phyloP scores from a whole-genome alignment of 2,329 filamentous ascomycete species.

The Lachnellula occidentalis region DNA sequence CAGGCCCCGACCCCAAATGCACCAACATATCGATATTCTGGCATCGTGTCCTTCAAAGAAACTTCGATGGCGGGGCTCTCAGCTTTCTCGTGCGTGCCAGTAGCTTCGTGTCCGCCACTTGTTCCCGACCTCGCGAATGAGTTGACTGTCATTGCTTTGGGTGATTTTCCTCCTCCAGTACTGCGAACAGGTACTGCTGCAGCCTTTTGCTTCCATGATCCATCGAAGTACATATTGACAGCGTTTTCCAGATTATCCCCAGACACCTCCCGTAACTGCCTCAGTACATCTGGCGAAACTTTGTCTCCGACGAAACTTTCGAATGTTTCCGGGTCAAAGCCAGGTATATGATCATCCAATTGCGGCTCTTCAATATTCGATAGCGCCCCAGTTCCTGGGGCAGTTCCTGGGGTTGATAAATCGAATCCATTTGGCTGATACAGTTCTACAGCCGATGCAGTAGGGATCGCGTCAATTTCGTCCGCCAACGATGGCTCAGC shows the following conservation, averaged over 20 bases:
- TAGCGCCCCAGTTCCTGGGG: not conserved
- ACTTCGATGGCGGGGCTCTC: conserved; percentile 5
- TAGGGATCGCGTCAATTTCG: conserved; percentile 26
- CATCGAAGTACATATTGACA: conserved; percentile 66
- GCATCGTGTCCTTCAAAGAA: conserved; percentile 31
- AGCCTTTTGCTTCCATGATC: conserved; percentile 49
- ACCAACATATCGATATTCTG: conserved; percentile 70
- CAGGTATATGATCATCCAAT: conserved; percentile 24
- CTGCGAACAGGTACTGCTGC: not conserved
- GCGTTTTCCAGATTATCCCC: conserved; percentile 55
- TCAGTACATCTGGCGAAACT: conserved; percentile 44
- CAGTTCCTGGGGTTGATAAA: not conserved
- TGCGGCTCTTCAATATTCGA: not conserved
- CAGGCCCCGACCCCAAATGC: conserved; percentile 89
- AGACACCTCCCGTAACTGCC: conserved; percentile 48
- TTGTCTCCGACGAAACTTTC: conserved; percentile 55
- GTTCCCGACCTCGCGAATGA: conserved; percentile 19
- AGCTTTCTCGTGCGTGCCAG: conserved; percentile 33
- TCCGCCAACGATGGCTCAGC: conserved; percentile 18
- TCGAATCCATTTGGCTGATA: not conserved
- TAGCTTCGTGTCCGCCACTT: conserved; percentile 4
- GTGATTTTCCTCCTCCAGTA: conserved; percentile 3
- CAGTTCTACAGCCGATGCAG: not conserved
- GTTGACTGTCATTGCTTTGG: conserved; percentile 22
- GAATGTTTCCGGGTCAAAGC: conserved; percentile 53